Conservation (phyloP, 306 rosid species). For the Trifolium subterraneum region DNA sequence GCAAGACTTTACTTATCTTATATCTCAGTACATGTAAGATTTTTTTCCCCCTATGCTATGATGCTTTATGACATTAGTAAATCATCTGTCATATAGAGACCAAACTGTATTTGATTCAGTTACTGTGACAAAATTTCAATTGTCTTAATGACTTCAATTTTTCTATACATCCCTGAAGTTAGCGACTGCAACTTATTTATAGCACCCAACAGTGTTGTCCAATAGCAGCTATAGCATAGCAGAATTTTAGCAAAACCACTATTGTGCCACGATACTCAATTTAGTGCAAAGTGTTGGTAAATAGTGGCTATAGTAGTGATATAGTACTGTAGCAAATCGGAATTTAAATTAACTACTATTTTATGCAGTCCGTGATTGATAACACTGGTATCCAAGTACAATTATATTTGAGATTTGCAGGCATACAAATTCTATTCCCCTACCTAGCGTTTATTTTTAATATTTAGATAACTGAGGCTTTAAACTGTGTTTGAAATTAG, state of each 20-base stretch:
- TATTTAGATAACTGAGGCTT: slow-evolving; percentile 23
- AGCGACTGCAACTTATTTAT: slow-evolving; percentile 8
- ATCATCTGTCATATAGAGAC: slow-evolving; percentile 11
- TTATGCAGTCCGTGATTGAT: not conserved
- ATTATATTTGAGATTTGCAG: slow-evolving; percentile 19
- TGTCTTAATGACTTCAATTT: not conserved
- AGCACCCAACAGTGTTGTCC: not conserved
- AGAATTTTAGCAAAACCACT: not conserved
- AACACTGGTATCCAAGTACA: slow-evolving; percentile 6
- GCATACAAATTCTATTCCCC: slow-evolving; percentile 30
- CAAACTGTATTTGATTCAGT: slow-evolving; percentile 19
- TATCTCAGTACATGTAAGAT: not conserved
- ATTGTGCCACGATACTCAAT: not conserved
- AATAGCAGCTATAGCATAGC: not conserved
- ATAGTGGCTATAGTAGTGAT: not conserved
- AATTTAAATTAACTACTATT: not conserved
- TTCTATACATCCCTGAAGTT: not conserved
- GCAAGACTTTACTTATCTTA: slow-evolving; percentile 14
- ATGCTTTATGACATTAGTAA: slow-evolving; percentile 20
- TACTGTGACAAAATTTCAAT: not conserved
- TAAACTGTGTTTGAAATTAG: slow-evolving; percentile 12
- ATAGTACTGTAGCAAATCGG: not conserved
- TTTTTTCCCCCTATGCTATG: slow-evolving; percentile 6
- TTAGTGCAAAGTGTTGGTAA: not conserved
- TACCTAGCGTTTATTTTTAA: slow-evolving; percentile 4